phyloP scores from a whole-genome alignment of 2,329 filamentous ascomycete species.

The Epichloe sibirici region DNA sequence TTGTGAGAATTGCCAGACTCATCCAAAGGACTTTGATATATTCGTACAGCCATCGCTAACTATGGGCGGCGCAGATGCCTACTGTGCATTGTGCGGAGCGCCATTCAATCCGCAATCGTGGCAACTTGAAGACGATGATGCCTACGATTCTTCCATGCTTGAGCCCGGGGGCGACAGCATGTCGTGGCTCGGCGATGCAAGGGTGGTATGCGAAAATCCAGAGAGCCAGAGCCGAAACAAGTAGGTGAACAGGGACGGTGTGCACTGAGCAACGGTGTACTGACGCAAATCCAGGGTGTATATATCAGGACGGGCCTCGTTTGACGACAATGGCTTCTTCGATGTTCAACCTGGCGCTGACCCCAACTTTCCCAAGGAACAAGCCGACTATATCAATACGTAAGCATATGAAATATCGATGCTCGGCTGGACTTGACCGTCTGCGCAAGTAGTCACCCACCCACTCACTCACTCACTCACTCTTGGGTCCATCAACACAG shows the following conservation, averaged over 20 bases:
- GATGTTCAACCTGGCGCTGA: not conserved
- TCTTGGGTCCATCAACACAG: not conserved
- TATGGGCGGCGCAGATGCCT: conserved; percentile 1
- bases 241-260: not conserved
- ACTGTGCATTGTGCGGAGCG: not conserved
- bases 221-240: not conserved
- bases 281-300: not conserved
- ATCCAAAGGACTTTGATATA: no score
- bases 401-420: not conserved
- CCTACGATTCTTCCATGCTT: not conserved
- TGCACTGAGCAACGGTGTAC: not conserved
- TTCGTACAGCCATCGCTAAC: not conserved
- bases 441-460: no score
- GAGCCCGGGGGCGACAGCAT: not conserved
- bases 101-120: not conserved
- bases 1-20: no score
- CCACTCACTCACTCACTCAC: no score
- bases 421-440: not conserved
- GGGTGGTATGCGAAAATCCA: not conserved
- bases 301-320: not conserved
- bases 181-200: not conserved
- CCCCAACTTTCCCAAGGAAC: not conserved
- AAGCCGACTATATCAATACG: not conserved
- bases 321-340: not conserved
- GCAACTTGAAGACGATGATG: not conserved